Evolutionary conservation across 805 yeast genomes (phyloP), one percentile per base, ranked within the genome.

Genomic region (Pichia deserticola): DNA sequence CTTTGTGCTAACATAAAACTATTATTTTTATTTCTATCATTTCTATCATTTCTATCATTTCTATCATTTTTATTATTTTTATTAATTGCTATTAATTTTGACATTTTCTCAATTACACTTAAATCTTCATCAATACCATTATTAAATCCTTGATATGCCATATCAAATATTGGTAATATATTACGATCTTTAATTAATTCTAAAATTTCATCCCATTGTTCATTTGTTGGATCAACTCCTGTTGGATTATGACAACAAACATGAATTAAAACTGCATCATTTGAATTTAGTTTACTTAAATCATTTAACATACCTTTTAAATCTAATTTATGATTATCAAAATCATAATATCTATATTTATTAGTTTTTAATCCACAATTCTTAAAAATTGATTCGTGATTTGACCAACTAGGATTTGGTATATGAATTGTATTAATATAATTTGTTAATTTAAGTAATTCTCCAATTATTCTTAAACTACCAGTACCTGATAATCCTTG

Each of bases 161-260:
- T 82, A 72, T 90, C 98, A 54, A 90, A 79, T 63, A 92, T 74
- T 39, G 96, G 95, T 66, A 86, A 77, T 60, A 87, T 77, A 41
- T 76, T 70, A 64, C 79, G 78, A 44, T 72, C 65, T 58, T 77
- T 69, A 39, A 86, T 64, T 35, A 83, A 79, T 44, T 82, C 79
- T 59, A 86, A 73, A 38, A 92, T 86, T 65, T 76, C 69, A 53
- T 77, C 74, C 97, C 96, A 89, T 64, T 90, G 88, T 55, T 80
- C 86, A 30, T 70, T 68, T 15, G 88, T 80, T 53, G 95, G 93
- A 65, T 90, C 97, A 66, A 90, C 81, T 56, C 97, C 98, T 20
- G 97, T 92, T 49, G 98, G 98, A 74, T 90, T 92, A 73, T 90
- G 97, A 61, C 97, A 93, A 65, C 97, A 89, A 8, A 96, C 96